These are phyloP conservation scores for Chrysopogon serrulatus DNA, from an alignment of 176 grass and related monocot genomes.

Conservation along the genomic window DNA sequence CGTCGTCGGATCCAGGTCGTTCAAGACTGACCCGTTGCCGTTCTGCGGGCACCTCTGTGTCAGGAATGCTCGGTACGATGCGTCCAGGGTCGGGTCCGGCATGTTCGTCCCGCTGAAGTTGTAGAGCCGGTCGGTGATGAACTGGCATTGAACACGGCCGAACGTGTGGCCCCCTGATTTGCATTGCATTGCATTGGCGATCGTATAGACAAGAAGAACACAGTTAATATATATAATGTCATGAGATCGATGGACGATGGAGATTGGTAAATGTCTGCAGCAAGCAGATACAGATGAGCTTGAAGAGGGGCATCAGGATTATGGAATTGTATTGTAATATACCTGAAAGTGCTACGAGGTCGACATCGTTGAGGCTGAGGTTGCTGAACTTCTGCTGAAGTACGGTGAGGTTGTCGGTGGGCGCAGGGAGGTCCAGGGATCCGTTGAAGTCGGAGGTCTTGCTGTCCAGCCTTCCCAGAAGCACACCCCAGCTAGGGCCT, in stretches of 20 bases:
- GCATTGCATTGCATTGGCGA: background rate
- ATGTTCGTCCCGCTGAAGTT: conserved; percentile 45
- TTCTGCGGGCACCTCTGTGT: conserved; percentile 28
- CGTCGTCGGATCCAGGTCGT: conserved; percentile 48
- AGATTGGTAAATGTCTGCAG: background rate
- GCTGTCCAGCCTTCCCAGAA: too few relatives aligned
- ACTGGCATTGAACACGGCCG: conserved; percentile 42
- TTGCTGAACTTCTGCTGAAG: conserved; percentile 17
- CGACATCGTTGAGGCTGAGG: conserved; percentile 14
- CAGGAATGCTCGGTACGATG: conserved; percentile 7
- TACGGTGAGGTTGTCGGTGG: conserved; percentile 9
- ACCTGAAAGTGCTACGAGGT: conserved; percentile 75
- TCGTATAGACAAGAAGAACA: too few relatives aligned
- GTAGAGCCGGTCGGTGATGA: conserved; percentile 44
- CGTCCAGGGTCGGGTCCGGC: conserved; percentile 39
- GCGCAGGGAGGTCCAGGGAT: too few relatives aligned
- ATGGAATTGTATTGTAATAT: too few relatives aligned
- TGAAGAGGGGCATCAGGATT: too few relatives aligned
- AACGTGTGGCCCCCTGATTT: conserved; percentile 68
- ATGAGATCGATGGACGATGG: too few relatives aligned
- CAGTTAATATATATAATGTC: too few relatives aligned
- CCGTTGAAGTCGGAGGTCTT: too few relatives aligned
- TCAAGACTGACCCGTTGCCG: background rate
- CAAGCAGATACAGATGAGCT: background rate
- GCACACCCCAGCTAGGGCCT: background rate